A percentile compares a stretch with the other conserved stretches of the same genome.
phyloP scores from a whole-genome alignment of 805 yeast species.

The Jamesozyma rosinii region DNA sequence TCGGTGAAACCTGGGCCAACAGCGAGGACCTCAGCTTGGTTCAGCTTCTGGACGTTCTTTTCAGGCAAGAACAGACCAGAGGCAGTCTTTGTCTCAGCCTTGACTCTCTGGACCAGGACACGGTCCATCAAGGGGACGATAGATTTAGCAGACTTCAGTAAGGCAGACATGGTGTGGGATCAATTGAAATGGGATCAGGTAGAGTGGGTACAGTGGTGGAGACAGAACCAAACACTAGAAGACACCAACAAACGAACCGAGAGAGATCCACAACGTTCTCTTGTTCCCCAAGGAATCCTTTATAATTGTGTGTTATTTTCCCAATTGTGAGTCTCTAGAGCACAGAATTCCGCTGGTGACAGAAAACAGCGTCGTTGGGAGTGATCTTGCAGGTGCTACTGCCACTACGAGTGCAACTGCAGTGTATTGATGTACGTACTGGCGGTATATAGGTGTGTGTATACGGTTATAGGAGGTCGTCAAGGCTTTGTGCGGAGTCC shows the following conservation, averaged over 20 bases:
- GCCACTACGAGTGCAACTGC: no score
- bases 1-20: constrained; percentile 90
- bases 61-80: constrained; percentile 92
- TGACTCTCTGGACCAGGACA: constrained; percentile 87
- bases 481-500: constrained; percentile 77
- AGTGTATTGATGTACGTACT: neutral
- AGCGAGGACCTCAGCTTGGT: constrained; percentile 85
- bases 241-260: no score
- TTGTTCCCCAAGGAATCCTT: no score
- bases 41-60: constrained; percentile 88
- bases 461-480: constrained; percentile 45
- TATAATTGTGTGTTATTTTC: no score
- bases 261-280: no score
- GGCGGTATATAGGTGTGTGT: neutral
- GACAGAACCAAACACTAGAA: no score
- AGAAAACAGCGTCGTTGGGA: neutral
- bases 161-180: constrained; percentile 38
- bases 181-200: neutral
- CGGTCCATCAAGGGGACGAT: constrained; percentile 92
- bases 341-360: neutral
- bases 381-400: neutral
- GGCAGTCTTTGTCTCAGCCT: constrained; percentile 85
- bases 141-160: constrained; percentile 74
- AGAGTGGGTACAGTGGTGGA: no score
- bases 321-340: no score